Base-by-base conservation (phyloP, 148 eudicot genomes). In the Euryodendron excelsum region DNA sequence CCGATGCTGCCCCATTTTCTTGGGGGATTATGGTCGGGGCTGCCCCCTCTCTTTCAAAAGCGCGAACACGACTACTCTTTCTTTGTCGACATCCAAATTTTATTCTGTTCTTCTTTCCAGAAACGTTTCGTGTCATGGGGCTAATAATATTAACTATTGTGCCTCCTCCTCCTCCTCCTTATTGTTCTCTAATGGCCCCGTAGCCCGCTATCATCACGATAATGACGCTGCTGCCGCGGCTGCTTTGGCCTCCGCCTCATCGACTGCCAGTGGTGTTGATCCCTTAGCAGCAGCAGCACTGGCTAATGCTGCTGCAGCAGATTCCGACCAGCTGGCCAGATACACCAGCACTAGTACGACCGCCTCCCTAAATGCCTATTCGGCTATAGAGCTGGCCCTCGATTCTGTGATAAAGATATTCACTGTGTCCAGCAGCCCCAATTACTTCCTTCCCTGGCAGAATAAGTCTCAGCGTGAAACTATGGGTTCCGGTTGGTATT, bases 381-480 rank as follows among this genome's bases (percentile, higher is more conserved):
- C 88, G 1, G 93, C 97, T 7, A 78, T 89, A 37, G 99, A 95
- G 72, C 74, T 95, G 25, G 99, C 99, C 1, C 89, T 95, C 69
- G 94, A 95, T 71, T 91, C 98, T 23, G 99, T 95, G 21, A 93
- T 95, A 21, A 95, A 95, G 90, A 89, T 95, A 21, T 93, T 95
- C 77, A 90, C 99, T 1, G 96, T 95, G 37, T 75, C 96, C 0
- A 95, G 99, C 58, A 90, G 96, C 75, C 99, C 98, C 39, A 91
- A 85, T 86, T 93, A 93, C 73, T 75, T 82, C 74, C 88, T 95
- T 25, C 99, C 99, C 13, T 95, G 99, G 99, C 99, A 95, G 79
- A 95, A 95, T 53, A 95, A 95, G 81, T 83, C 94, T 4, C 99
- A 93, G 84, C 93, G 99, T 10, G 99, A 91, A 78, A 80, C 94